Conservation (phyloP, 352 stramenopile genomes). For the Achlya hypogyna region DNA sequence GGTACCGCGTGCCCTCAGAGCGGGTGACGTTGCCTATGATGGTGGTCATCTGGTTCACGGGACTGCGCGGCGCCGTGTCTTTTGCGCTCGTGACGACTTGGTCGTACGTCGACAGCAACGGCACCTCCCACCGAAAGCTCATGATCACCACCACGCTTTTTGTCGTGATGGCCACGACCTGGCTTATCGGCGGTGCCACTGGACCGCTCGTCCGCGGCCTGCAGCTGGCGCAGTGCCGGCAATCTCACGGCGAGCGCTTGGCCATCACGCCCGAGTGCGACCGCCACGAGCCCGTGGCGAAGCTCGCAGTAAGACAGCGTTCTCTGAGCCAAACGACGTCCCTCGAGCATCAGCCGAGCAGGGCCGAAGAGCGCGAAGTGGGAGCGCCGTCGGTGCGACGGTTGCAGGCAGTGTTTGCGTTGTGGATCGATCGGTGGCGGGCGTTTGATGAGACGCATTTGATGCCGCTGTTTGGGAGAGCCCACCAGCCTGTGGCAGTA, state of each 20-base stretch:
- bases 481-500: too few relatives aligned
- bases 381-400: too few relatives aligned
- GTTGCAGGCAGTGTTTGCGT: background rate
- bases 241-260: background rate
- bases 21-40: background rate
- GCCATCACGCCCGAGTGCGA: background rate
- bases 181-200: background rate
- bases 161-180: constrained; percentile 6
- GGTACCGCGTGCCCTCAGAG: background rate
- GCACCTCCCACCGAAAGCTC: background rate
- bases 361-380: too few relatives aligned
- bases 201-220: background rate
- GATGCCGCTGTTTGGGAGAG: constrained; percentile 9
- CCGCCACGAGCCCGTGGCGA: background rate
- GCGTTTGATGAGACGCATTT: constrained; percentile 8
- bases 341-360: background rate
- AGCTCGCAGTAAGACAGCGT: background rate
- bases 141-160: constrained; percentile 16
- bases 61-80: constrained; percentile 52
- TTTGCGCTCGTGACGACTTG: constrained; percentile 30
- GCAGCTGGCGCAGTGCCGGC: background rate
- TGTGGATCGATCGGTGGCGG: background rate
- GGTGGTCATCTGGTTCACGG: constrained; percentile 41
- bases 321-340: background rate
- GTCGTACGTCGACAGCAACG: background rate